A percentile compares a stretch with the other conserved stretches of the same genome.
Evolutionary conservation across 106 monocot species (phyloP).

Genomic region (Dioscorea zingiberensis): DNA sequence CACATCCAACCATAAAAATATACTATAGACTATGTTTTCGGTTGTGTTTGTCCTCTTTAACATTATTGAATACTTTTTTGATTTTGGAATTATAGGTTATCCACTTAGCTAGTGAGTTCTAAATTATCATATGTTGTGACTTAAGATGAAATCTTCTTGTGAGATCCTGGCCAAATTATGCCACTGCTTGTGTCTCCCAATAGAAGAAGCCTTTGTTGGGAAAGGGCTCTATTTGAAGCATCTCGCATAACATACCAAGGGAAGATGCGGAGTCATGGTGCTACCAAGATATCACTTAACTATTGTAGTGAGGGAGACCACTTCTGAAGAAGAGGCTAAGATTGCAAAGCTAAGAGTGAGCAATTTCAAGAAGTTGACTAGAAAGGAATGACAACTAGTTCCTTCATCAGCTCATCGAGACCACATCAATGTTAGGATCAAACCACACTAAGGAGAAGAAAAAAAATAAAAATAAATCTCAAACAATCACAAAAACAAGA

Average conservation of each 20-base stretch:
- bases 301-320: constrained; percentile 84
- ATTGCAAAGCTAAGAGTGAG: constrained; percentile 82
- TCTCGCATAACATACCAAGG: constrained; percentile 86
- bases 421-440: no score
- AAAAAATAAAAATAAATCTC: no score
- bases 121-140: background rate
- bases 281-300: constrained; percentile 80
- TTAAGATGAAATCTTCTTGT: background rate
- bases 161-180: background rate
- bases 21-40: background rate
- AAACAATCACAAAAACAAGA: no score
- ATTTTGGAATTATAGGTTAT: constrained; percentile 48
- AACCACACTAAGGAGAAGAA: no score
- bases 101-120: constrained; percentile 61
- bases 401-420: constrained; percentile 95
- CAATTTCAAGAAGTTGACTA: constrained; percentile 87
- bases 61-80: background rate
- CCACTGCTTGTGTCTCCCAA: background rate
- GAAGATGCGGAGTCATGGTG: constrained; percentile 80
- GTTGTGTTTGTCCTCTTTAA: background rate
- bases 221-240: constrained; percentile 84
- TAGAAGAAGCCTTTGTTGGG: constrained; percentile 92
- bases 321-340: constrained; percentile 88
- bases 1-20: background rate
- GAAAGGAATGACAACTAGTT: constrained; percentile 71